Percentiles rank a stretch among this genome's conserved stretches.
These are phyloP conservation scores for Aureobasidium sp. DNA, from an alignment of 2,329 filamentous ascomycete species.

Conservation along the genomic window DNA sequence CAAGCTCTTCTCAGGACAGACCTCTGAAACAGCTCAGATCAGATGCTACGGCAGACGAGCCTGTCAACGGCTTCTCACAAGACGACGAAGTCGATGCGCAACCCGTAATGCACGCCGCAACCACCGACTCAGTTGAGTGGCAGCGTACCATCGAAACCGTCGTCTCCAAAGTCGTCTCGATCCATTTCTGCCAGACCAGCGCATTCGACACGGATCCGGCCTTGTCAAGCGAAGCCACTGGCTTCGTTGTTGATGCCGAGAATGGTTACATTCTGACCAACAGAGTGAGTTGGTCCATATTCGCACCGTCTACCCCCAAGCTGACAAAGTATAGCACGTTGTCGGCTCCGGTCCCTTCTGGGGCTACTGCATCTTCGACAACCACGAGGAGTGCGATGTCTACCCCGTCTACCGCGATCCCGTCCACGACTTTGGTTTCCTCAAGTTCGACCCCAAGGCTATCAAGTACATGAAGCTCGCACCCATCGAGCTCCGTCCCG, in stretches of 20 bases:
- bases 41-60: constrained; percentile 25
- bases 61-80: constrained; percentile 26
- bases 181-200: constrained; percentile 96
- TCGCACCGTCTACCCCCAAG: background rate
- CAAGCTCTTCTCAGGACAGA: constrained; percentile 26
- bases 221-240: constrained; percentile 89
- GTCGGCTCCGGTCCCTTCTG: constrained; percentile 94
- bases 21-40: constrained; percentile 30
- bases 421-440: constrained; percentile 95
- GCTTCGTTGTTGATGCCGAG: constrained; percentile 94
- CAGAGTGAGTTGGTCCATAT: constrained; percentile 27
- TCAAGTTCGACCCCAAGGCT: constrained; percentile 88
- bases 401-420: constrained; percentile 96
- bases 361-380: constrained; percentile 97
- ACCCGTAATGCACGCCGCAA: constrained; percentile 41
- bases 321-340: constrained; percentile 54
- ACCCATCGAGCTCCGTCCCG: constrained; percentile 72
- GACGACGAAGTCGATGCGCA: constrained; percentile 31
- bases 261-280: constrained; percentile 60
- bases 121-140: constrained; percentile 73
- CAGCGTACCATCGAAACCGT: constrained; percentile 92
- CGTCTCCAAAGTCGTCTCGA: constrained; percentile 93
- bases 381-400: constrained; percentile 93
- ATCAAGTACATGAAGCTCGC: constrained; percentile 96
- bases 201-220: constrained; percentile 97